Conservation (phyloP, 768 basidiomycete species). For the Boletus edulis region DNA sequence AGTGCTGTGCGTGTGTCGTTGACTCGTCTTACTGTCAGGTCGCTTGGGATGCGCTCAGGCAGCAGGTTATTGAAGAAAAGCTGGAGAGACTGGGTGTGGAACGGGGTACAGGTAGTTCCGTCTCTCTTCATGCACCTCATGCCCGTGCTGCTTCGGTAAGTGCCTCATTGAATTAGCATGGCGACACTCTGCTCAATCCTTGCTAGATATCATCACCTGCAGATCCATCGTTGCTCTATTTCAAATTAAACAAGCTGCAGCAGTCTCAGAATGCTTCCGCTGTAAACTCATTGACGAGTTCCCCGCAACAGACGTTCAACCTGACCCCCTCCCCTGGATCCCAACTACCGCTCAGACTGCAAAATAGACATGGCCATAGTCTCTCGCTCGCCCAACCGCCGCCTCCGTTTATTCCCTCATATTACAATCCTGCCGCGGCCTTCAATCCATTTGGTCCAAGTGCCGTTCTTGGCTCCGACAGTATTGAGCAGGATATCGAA, state of each 20-base stretch:
- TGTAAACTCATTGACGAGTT: constrained; percentile 54
- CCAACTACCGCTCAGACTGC: constrained; percentile 37
- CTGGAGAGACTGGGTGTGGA: constrained; percentile 79
- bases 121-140: constrained; percentile 71
- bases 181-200: constrained; percentile 3
- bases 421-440: constrained; percentile 37
- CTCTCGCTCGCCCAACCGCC: constrained; percentile 68
- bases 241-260: constrained; percentile 83
- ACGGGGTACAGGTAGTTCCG: constrained; percentile 47
- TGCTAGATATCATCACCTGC: constrained; percentile 86
- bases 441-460: constrained; percentile 68
- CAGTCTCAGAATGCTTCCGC: constrained; percentile 58
- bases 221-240: constrained; percentile 76
- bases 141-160: constrained; percentile 81
- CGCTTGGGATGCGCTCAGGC: constrained; percentile 73
- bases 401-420: constrained; percentile 31
- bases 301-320: constrained; percentile 61
- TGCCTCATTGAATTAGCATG: constrained; percentile 28
- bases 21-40: constrained; percentile 38
- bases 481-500: constrained; percentile 33
- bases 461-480: constrained; percentile 54
- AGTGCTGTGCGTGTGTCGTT: constrained; percentile 1
- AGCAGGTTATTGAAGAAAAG: constrained; percentile 75
- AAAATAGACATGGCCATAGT: constrained; percentile 67
- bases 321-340: constrained; percentile 51